Base-by-base conservation (phyloP, 2,329 filamentous ascomycete genomes). In the Capronia coronata region DNA sequence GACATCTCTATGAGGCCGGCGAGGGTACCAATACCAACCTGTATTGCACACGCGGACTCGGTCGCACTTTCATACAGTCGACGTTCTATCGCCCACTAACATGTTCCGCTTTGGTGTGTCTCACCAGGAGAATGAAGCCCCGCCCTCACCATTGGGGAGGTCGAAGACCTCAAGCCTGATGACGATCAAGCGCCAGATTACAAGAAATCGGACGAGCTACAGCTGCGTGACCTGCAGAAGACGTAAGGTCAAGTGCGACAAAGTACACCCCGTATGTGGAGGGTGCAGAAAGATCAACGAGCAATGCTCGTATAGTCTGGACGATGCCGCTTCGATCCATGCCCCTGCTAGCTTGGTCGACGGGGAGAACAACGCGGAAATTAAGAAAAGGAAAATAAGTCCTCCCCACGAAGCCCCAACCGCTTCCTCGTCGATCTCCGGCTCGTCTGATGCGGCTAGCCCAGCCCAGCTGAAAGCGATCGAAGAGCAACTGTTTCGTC, bases 221-320 rank as follows among this genome's bases (percentile, higher is more conserved):
- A 71, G 68, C 55, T 74, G 71, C 51, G 66, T 71, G 56, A 69
- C 64, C 1, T 74, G 71, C 60, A 67, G 71, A 41, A 61, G 68
- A 49, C 65, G 71, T 23, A 74, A 74, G 55, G 69, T 74, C 42
- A 73, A 72, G 64, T 74, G 71, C 53, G 66, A 71, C 58, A 71
- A 72, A 61, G 63, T 65, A 22, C 71, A 71, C 56, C 71, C 71
- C 5, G 57, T 69, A 11, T 74, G 71, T 57, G 68, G 69, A 22
- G 72, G 70, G 43, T 74, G 71, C 52, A 52, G 59, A 48, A 74
- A 72, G 51, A 71, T 67, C 37, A 65, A 64, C 18, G 65, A 67
- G 49, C 61, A 70, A 49, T 74, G 71, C 54, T 48, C 67, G 4
- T 74, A 73, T 56, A 66, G 70, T 60, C 59, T 57, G 21, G 48